These are phyloP conservation scores for Phytophthora pini DNA, from an alignment of 352 stramenopile species.

Conservation along the genomic window DNA sequence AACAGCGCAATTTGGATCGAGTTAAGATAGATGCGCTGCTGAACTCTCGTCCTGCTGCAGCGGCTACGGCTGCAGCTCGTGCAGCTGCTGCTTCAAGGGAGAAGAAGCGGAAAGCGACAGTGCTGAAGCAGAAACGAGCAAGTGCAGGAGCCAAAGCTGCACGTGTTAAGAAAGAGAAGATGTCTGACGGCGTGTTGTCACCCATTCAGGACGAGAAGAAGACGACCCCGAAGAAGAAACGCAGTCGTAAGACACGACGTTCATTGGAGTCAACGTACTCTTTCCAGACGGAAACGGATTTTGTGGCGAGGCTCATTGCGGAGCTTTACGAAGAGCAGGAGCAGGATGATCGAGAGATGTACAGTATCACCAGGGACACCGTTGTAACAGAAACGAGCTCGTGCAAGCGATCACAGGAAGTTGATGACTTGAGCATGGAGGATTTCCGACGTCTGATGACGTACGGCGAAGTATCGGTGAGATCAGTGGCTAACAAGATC, in stretches of 20 bases:
- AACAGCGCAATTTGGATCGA: conserved; percentile 12
- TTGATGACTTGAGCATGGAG: conserved; percentile 69
- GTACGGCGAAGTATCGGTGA: conserved; percentile 81
- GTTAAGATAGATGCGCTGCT: conserved; percentile 20
- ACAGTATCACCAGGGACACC: conserved; percentile 66
- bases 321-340: conserved; percentile 79
- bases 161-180: conserved; percentile 14
- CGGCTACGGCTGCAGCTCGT: conserved; percentile 21
- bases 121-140: conserved; percentile 8
- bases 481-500: conserved; percentile 68
- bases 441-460: conserved; percentile 81
- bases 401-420: conserved; percentile 67
- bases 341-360: conserved; percentile 81
- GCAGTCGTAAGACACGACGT: conserved; percentile 43
- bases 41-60: conserved; percentile 17
- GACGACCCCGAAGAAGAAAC: conserved; percentile 52
- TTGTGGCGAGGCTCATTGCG: conserved; percentile 56
- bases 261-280: conserved; percentile 55
- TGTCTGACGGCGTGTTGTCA: conserved; percentile 37
- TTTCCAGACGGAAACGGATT: conserved; percentile 39
- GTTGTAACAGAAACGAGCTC: conserved; percentile 67
- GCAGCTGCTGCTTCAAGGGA: conserved; percentile 20
- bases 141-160: conserved; percentile 1
- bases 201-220: conserved; percentile 66
- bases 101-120: conserved; percentile 12